Base-by-base conservation (phyloP, 2,329 filamentous ascomycete species). In the Beauveria medogensis region DNA sequence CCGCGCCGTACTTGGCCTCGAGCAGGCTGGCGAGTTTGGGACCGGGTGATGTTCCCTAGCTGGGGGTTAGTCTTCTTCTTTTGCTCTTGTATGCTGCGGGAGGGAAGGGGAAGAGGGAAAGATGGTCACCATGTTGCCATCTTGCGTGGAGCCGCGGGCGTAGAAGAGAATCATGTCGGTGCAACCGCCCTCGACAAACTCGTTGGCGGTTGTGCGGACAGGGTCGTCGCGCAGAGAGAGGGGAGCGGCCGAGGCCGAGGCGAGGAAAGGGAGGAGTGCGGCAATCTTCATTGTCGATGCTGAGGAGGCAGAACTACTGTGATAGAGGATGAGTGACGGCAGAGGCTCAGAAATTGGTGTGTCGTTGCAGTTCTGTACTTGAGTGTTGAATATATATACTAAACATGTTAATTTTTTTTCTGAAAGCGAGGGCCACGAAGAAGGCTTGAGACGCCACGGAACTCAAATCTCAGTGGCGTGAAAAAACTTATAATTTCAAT, bases 171-270 rank as follows among this genome's bases (percentile, higher is more conserved):
- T 65, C 30, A 68, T 63, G 26, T 66, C 64, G 34, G 63, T 60
- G 65, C 67, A 69, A 34, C 67, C 67, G 41, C 64, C 62, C 9
- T 64, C 44, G 18, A 60, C 64, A 62, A 68, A 69, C 53, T 69
- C 67, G 41, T 67, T 68, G 53, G 65, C 61, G 1, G 60, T 64
- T n/a, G 43, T 37, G 34, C 34, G 34, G 34, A 14, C 34, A 16
- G 34, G 34, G 34, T 37, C 34, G 34, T 37, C 34, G 12, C 34
- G 12, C 34, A 6, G 34, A 37, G 2, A 37, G 34, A 37, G 5
- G 34, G 34, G 34, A 37, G 34, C 37, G 24, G 40, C 53, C 40
- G 43, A 14, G 18, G n/a, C 41, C 53, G 41, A 46, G 53, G 40
- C 16, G 3, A 41, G 37, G 14, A 55, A 6, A 9, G 40, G 3